Conservation (phyloP, 2,329 filamentous ascomycete genomes). For the Fusarium tricinctum region DNA sequence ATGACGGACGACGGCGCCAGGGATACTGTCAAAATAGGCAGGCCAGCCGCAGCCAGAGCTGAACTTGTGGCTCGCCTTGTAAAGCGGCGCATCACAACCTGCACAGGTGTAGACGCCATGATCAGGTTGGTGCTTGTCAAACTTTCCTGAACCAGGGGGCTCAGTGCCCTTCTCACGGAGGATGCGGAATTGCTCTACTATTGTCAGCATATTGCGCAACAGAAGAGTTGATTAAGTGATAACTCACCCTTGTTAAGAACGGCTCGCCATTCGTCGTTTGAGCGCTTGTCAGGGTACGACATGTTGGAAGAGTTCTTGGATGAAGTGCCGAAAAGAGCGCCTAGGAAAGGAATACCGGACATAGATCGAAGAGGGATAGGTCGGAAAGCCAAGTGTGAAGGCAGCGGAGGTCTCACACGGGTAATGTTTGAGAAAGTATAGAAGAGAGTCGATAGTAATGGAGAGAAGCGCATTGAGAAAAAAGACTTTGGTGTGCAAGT, state of each 20-base stretch:
- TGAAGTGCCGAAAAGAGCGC: conserved; percentile 79
- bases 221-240: not conserved
- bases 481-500: conserved; percentile 1
- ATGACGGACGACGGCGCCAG: conserved; percentile 87
- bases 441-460: conserved; percentile 62
- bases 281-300: conserved; percentile 85
- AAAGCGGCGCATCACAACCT: conserved; percentile 87
- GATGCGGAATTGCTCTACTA: conserved; percentile 93
- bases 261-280: conserved; percentile 88
- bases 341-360: conserved; percentile 83
- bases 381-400: conserved; percentile 45
- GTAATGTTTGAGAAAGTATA: conserved; percentile 63
- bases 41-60: conserved; percentile 97
- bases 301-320: conserved; percentile 68
- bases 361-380: conserved; percentile 67
- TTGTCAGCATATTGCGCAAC: conserved; percentile 17
- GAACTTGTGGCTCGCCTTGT: conserved; percentile 96
- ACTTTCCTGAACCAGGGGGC: conserved; percentile 81
- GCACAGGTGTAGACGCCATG: conserved; percentile 88
- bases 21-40: conserved; percentile 95
- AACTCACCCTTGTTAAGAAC: conserved; percentile 73
- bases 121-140: conserved; percentile 85
- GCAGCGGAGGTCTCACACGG: conserved; percentile 53
- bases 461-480: conserved; percentile 64
- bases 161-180: conserved; percentile 95